phyloP scores from a whole-genome alignment of 345 rosid species.

The Eucalyptus sp. region DNA sequence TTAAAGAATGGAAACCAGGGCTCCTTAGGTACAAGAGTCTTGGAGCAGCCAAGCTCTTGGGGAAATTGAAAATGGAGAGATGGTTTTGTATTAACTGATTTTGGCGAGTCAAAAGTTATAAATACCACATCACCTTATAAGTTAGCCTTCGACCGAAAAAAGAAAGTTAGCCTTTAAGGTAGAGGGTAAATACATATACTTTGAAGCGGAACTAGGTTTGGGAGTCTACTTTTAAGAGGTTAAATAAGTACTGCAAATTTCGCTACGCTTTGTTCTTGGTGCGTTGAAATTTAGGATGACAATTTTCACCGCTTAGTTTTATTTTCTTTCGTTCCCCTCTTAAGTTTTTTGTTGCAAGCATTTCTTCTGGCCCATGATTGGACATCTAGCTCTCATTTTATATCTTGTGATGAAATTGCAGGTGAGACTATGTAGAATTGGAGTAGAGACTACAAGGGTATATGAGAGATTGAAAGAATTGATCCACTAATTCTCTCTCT shows the following conservation, averaged over 20 bases:
- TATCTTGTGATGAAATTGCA: not conserved
- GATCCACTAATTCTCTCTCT: not conserved
- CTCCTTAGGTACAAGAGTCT: not conserved
- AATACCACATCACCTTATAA: not conserved
- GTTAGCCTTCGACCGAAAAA: too few relatives aligned
- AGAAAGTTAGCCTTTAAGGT: not conserved
- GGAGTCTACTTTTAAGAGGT: not conserved
- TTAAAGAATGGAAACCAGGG: not conserved
- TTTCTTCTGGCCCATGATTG: not conserved
- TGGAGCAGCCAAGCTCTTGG: not conserved
- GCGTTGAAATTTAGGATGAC: not conserved
- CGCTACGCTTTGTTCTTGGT: not conserved
- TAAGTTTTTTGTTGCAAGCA: not conserved
- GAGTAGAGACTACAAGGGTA: slow-evolving; percentile 34
- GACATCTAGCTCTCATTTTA: not conserved
- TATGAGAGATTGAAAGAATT: slow-evolving; percentile 24
- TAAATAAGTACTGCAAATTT: not conserved
- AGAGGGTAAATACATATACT: not conserved
- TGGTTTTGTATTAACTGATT: not conserved
- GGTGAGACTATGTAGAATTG: slow-evolving; percentile 35
- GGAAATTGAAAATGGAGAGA: not conserved
- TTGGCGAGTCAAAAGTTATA: not conserved
- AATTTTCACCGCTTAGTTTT: not conserved
- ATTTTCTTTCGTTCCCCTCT: not conserved
- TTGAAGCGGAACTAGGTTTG: not conserved